Evolutionary conservation across 202 grass and related monocot genomes (phyloP).

Genomic region (Miscanthus sacchariflorus): DNA sequence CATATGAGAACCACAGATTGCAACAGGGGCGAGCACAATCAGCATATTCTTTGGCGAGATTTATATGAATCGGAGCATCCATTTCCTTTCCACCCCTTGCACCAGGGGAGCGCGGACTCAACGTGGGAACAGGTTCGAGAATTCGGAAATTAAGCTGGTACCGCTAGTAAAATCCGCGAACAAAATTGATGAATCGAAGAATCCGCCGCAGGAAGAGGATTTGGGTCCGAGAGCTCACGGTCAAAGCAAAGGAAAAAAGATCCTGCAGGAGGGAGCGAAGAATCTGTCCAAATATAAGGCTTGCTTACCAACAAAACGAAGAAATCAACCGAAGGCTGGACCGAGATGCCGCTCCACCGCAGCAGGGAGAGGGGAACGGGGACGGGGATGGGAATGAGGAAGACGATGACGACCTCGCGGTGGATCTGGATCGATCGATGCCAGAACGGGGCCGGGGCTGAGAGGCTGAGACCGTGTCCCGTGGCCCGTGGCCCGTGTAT

Average conservation of each 20-base stretch:
- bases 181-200: neutral
- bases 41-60: neutral
- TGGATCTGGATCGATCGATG: neutral
- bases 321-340: neutral
- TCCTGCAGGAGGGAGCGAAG: neutral
- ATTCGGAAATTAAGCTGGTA: neutral
- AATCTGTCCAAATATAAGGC: neutral
- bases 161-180: neutral
- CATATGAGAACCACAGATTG: neutral
- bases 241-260: neutral
- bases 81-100: neutral
- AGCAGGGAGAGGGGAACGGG: neutral
- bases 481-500: neutral
- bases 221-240: neutral
- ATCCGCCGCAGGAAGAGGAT: neutral
- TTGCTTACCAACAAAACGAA: neutral
- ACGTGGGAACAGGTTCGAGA: neutral
- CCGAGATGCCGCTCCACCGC: neutral
- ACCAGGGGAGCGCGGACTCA: neutral
- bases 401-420: neutral
- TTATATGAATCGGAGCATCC: neutral
- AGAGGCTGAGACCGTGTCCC: neutral
- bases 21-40: neutral
- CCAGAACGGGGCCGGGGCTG: neutral
- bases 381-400: neutral